Evolutionary conservation across 2,329 filamentous ascomycete species (phyloP).

Genomic region (Pleurostoma richardsiae): DNA sequence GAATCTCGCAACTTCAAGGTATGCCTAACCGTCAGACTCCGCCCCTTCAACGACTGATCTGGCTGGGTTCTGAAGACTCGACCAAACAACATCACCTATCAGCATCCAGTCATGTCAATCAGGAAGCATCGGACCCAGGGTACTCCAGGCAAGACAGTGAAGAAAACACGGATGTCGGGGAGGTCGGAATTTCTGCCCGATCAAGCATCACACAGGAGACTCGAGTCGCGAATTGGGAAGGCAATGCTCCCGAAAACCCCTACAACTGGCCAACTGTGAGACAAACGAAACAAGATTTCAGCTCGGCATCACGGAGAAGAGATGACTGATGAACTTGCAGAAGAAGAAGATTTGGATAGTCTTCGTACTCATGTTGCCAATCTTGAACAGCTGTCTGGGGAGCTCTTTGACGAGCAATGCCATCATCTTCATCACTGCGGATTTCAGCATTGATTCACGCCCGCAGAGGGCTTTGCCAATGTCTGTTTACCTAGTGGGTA

Average conservation of each 20-base stretch:
- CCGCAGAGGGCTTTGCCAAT: constrained; percentile 51
- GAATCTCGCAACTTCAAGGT: too few species aligned
- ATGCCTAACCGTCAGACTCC: too few species aligned
- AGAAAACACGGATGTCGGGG: too few species aligned
- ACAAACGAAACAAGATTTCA: constrained; percentile 1
- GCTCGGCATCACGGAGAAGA: not conserved
- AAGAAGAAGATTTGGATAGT: constrained; percentile 50
- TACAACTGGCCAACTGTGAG: constrained; percentile 43
- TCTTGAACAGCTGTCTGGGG: constrained; percentile 64
- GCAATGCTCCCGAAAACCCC: constrained; percentile 45
- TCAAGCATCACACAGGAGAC: constrained; percentile 19
- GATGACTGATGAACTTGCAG: constrained; percentile 20
- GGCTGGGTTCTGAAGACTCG: too few species aligned
- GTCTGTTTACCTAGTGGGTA: constrained; percentile 55
- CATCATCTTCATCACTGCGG: constrained; percentile 47
- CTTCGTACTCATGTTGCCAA: constrained; percentile 49
- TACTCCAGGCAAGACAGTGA: too few species aligned
- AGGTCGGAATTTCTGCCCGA: too few species aligned
- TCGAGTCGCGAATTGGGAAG: constrained; percentile 37
- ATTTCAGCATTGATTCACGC: constrained; percentile 50
- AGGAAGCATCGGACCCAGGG: too few species aligned
- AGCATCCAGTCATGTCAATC: too few species aligned
- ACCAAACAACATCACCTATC: too few species aligned
- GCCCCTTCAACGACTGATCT: too few species aligned
- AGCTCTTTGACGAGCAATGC: constrained; percentile 61